Base-by-base conservation (phyloP, 345 rosid genomes). In the Isatis tinctoria region DNA sequence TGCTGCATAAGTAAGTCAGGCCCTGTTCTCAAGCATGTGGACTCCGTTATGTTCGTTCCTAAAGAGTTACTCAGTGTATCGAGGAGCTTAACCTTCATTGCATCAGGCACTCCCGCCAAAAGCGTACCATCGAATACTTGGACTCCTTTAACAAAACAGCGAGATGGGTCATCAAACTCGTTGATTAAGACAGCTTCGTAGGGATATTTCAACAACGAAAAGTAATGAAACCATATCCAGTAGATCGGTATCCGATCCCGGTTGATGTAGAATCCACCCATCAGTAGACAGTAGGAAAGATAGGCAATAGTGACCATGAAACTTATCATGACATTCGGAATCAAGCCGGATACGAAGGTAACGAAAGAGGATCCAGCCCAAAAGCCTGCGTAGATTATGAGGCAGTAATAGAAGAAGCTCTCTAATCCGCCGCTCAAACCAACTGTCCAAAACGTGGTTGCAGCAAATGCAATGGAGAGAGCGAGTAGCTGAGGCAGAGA, bases 351-450 rank as follows among this genome's bases (percentile, higher is more conserved):
- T 12, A 81, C 26, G 63, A 85, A 84, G 22, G 84, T 78, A 10
- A 85, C 85, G 6, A 69, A 26, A 0, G 98, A 93, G 43, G 87
- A 88, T 22, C 98, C 98, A 0, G 94, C 86, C 98, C 97, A 93
- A 65, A 85, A 82, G 1, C 80, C 57, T 1, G 82, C 80, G 59
- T 81, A 81, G n/a, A 84, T 81, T n/a, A 82, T 73, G 67, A 81
- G 67, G 27, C 74, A 77, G 78, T 81, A 85, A 81, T 75, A 85
- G 6, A 67, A 24, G 77, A 85, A 85, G 17, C 86, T 80, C 8
- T 77, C 43, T 12, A 79, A 10, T 0, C 87, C 85, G 2, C 88
- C 86, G 10, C 76, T 71, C 2, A 87, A 82, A 8, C 92, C 89
- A 1, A 87, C 89, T 0, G 84, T 61, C 86, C 86, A 87, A 32